Base-by-base conservation (phyloP, 2,329 filamentous ascomycete genomes). In the Diaporthe aspalathi region DNA sequence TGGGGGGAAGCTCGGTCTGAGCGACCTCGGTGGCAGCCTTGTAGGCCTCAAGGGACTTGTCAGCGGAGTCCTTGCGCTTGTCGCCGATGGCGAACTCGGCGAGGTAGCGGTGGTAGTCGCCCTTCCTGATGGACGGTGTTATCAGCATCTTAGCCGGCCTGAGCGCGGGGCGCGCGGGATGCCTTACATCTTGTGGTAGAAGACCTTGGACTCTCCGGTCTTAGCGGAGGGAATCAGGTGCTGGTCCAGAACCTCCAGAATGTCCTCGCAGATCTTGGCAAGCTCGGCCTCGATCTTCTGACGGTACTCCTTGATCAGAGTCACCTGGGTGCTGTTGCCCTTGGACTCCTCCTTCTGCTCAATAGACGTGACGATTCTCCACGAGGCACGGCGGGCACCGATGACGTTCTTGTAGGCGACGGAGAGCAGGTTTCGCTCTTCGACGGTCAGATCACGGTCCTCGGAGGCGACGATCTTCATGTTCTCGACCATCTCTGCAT, bases 271-370 rank as follows among this genome's bases (percentile, higher is more conserved):
- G 88, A 98, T 96, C 89, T 97, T 96, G 84, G 93, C 94, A 73
- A 98, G 92, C 88, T 98, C 95, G 80, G 89, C 88, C 91, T 98
- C 95, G 80, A 98, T 98, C 93, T 97, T 98, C 86, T 95, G 92
- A 83, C 95, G 95, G 91, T 98, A 98, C 84, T 97, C 94, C 89
- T 96, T 96, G 88, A 98, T 98, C 76, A 96, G 90, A 79, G 87
- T 84, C 77, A 98, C 94, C 86, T 98, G 95, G 78, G 91, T 89
- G 78, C 94, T 92, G 86, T 95, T 97, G 89, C 95, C 95, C 92
- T 98, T 98, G 82, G 94, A 96, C 88, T 98, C 95, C 89, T 98
- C 95, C 91, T 98, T 98, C 88, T 98, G 95, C 90, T 98, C 95
- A 81, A 98, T 98, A 79, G 94, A 97, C 82, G 95, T 96, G 81